Evolutionary conservation across 75 land plant species (phyloP).

Genomic region (Chamaecyparis obtusa): DNA sequence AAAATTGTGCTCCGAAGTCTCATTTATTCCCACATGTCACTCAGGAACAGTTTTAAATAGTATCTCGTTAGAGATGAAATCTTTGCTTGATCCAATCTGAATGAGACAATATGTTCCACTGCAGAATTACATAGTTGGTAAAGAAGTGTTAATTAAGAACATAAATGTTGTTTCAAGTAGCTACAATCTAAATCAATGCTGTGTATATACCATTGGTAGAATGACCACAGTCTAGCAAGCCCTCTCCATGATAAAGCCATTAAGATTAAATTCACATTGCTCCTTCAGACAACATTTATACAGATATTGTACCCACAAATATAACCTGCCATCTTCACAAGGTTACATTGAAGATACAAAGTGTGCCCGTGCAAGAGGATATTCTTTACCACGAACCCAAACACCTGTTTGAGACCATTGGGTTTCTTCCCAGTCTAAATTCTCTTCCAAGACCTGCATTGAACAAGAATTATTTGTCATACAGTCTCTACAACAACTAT

Average conservation of each 20-base stretch:
- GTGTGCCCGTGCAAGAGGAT: conserved; percentile 72
- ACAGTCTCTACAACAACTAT: background rate
- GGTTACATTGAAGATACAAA: conserved; percentile 59
- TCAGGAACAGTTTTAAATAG: background rate
- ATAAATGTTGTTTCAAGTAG: background rate
- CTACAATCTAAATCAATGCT: background rate
- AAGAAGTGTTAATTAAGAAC: background rate
- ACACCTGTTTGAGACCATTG: conserved; percentile 93
- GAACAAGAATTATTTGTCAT: background rate
- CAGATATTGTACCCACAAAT: background rate
- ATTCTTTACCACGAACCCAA: conserved; percentile 83
- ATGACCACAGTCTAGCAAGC: background rate
- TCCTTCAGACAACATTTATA: background rate
- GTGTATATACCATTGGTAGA: background rate
- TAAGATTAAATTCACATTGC: background rate
- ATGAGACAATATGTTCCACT: background rate
- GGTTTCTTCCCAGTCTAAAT: conserved; percentile 86
- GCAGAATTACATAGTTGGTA: background rate
- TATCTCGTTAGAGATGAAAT: background rate
- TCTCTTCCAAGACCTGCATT: conserved; percentile 68
- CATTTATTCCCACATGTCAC: background rate
- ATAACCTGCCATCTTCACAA: background rate
- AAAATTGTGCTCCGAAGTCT: background rate
- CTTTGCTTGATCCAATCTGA: background rate
- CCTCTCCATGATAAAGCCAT: background rate